A percentile compares a stretch with the other conserved stretches of the same genome.
These are phyloP conservation scores for Chlorophyllum brunneum DNA, from an alignment of 768 basidiomycete species.

Conservation along the genomic window DNA sequence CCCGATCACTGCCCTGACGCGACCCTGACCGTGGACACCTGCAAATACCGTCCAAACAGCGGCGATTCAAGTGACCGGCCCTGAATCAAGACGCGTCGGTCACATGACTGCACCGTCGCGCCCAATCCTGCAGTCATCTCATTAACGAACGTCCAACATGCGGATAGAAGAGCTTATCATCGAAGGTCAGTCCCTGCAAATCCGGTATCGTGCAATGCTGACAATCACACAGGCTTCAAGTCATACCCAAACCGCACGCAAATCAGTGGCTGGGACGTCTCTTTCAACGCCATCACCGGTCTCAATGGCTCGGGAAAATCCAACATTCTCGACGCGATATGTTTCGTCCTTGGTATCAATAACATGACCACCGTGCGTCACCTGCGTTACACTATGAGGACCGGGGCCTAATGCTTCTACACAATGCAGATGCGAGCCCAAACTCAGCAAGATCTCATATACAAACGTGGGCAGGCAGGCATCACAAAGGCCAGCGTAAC, in stretches of 20 bases:
- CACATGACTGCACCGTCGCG: conserved; percentile 7
- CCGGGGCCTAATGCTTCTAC: conserved; percentile 4
- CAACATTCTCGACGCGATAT: conserved; percentile 98
- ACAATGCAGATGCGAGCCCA: conserved; percentile 77
- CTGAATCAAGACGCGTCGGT: neutral
- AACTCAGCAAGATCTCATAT: conserved; percentile 97
- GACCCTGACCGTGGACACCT: too few relatives aligned
- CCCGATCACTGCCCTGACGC: too few relatives aligned
- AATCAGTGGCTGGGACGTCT: conserved; percentile 95
- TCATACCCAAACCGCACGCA: conserved; percentile 95
- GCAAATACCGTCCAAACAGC: too few relatives aligned
- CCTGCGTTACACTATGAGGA: neutral
- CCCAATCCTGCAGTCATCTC: neutral
- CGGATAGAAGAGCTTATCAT: conserved; percentile 93
- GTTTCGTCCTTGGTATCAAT: conserved; percentile 96
- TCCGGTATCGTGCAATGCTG: neutral
- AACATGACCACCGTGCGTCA: conserved; percentile 84
- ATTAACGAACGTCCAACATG: conserved; percentile 43
- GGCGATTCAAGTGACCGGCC: neutral
- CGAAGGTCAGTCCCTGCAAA: conserved; percentile 54
- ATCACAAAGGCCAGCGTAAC: conserved; percentile 97
- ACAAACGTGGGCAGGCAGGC: conserved; percentile 98
- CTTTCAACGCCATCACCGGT: conserved; percentile 98
- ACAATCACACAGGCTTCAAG: conserved; percentile 72
- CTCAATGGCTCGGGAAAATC: conserved; percentile 97